A percentile compares a stretch with the other conserved stretches of the same genome.
These are phyloP conservation scores for Vigna mungo DNA, from an alignment of 306 rosid genomes.

Conservation along the genomic window DNA sequence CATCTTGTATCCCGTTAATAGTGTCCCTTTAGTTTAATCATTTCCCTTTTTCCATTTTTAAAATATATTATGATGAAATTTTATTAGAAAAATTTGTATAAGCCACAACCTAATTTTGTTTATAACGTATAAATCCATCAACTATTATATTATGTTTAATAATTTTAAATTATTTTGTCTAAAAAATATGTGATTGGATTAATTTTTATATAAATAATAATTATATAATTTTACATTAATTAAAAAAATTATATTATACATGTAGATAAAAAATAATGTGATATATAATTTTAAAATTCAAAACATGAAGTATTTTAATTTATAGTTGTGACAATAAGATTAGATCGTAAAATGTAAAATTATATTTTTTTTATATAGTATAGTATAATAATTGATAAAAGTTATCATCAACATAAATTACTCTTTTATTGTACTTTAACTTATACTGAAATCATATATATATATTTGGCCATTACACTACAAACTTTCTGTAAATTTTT, in stretches of 20 bases:
- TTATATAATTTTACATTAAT: too few relatives aligned
- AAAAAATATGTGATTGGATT: background rate
- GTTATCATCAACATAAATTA: too few relatives aligned
- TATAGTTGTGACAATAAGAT: too few relatives aligned
- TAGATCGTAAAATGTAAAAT: too few relatives aligned
- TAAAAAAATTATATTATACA: too few relatives aligned
- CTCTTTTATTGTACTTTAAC: too few relatives aligned
- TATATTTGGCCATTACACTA: background rate
- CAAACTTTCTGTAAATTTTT: conserved; percentile 8
- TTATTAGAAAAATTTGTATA: background rate
- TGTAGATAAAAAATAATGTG: too few relatives aligned
- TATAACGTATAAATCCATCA: background rate
- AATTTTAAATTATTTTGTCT: background rate
- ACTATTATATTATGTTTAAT: background rate
- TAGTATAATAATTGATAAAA: too few relatives aligned
- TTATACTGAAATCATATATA: background rate
- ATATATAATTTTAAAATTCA: too few relatives aligned
- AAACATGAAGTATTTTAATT: too few relatives aligned
- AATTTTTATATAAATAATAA: too few relatives aligned
- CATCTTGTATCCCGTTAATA: background rate
- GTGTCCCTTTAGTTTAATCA: background rate
- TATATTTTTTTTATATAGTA: too few relatives aligned
- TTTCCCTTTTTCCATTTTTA: background rate
- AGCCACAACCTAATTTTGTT: background rate
- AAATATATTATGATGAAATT: background rate